Evolutionary conservation across 169 alveolate species (phyloP), one percentile per base, ranked within the genome.

Genomic region (Plasmodium ovale): DNA sequence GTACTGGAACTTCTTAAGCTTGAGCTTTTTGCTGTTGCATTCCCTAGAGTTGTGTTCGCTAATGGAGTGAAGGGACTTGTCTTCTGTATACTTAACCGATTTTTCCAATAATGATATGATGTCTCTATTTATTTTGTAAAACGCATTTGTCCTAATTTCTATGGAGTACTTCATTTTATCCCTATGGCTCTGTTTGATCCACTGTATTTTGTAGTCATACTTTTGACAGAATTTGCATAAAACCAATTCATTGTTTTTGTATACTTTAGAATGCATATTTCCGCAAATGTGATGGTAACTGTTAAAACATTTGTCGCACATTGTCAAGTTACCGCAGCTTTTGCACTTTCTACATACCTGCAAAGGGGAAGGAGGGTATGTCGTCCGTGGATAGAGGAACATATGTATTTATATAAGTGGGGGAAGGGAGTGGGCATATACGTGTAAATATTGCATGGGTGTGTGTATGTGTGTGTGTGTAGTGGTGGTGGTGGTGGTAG

Each of bases 331-430:
- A 19, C 88, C 88, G n/a, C 88, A 74, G 31, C 74, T 60, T 42
- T 53, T 74, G 58, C 88, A 74, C 44, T 74, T 74, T 35, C 88
- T 59, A 23, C 88, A 74, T 9, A 74, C 88, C 74, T 69, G n/a
- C 19, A 12, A 12, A 9, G 42, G 4, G 31, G n/a, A 16, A 0
- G 23, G 16, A 0, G 42, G 42, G 42, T 39, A n/a, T 37, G 23
- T 12, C n/a, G n/a, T n/a, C n/a, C n/a, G n/a, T n/a, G n/a, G 1
- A 33, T 29, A 12, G 3, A 29, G 10, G 3, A 3, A 33, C 12
- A 29, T 62, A 31, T 14, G 23, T 58, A 59, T 59, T 7, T 59
- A 59, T 10, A 1, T 59, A 10, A 29, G n/a, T 62, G 14, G 2
- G 10, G 3, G 33, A 14, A 62, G 25, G 12, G 27, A 4, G n/a